Conservation (phyloP, 2,329 filamentous ascomycete species). For the Apiospora malaysiana region DNA sequence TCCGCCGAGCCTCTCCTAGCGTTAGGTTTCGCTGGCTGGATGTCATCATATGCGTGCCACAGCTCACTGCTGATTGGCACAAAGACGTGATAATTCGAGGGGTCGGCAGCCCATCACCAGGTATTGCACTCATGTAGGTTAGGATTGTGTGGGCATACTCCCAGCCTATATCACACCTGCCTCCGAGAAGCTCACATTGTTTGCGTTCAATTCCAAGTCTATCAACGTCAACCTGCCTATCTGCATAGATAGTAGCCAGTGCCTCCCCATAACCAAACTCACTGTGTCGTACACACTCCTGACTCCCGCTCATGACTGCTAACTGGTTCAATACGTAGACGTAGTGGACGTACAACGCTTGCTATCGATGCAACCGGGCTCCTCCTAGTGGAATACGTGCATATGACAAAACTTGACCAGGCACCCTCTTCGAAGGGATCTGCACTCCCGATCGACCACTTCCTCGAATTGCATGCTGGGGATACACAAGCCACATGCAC, state of each 20-base stretch:
- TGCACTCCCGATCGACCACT: neutral
- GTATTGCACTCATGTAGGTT: neutral
- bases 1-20: constrained; percentile 4
- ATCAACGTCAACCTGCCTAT: neutral
- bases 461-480: constrained; percentile 9
- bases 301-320: too few relatives aligned
- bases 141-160: neutral
- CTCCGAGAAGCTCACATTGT: neutral
- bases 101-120: neutral
- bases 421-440: neutral
- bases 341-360: too few relatives aligned
- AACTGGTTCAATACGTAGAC: too few relatives aligned
- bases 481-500: constrained; percentile 16
- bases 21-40: constrained; percentile 13
- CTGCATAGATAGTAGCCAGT: neutral
- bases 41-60: constrained; percentile 4
- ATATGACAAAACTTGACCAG: constrained; percentile 8
- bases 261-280: neutral
- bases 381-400: neutral
- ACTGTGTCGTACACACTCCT: neutral
- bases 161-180: neutral
- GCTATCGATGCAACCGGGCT: neutral
- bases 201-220: neutral
- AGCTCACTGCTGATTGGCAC: neutral
- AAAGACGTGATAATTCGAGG: constrained; percentile 1